Conservation (phyloP, 2,329 filamentous ascomycete genomes). For the Sphaceloma murrayae region DNA sequence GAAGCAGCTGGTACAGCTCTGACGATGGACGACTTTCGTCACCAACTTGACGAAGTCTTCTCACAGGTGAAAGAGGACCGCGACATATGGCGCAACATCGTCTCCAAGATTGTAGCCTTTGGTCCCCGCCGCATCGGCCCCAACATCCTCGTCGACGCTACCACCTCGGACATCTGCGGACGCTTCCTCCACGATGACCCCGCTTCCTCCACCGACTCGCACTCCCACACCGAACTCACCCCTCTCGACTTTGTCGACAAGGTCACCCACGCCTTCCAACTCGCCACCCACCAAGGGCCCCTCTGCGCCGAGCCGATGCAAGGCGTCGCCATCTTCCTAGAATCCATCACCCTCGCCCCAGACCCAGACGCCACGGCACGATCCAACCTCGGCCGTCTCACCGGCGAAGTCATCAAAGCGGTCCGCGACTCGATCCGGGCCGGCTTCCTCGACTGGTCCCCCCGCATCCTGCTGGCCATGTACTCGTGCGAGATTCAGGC, state of each 20-base stretch:
- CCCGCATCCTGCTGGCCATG: slow-evolving; percentile 92
- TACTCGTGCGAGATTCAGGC: slow-evolving; percentile 97
- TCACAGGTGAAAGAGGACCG: slow-evolving; percentile 61
- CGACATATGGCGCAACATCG: slow-evolving; percentile 65
- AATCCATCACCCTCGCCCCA: slow-evolving; percentile 57
- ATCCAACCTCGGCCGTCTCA: slow-evolving; percentile 68
- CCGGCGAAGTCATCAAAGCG: slow-evolving; percentile 85
- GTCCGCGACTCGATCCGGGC: slow-evolving; percentile 73
- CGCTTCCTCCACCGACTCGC: slow-evolving; percentile 35
- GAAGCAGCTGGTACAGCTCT: slow-evolving; percentile 46
- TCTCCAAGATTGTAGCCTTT: slow-evolving; percentile 81
- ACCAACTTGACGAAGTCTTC: slow-evolving; percentile 59
- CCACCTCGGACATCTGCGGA: slow-evolving; percentile 58
- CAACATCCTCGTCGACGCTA: slow-evolving; percentile 81
- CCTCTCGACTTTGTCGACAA: slow-evolving; percentile 68
- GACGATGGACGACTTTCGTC: slow-evolving; percentile 65
- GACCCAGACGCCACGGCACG: slow-evolving; percentile 42
- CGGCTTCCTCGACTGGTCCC: slow-evolving; percentile 91
- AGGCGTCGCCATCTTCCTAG: slow-evolving; percentile 82
- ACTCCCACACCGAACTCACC: slow-evolving; percentile 42
- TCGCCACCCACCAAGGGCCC: slow-evolving; percentile 78
- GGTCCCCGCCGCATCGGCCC: slow-evolving; percentile 77
- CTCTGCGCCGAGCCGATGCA: slow-evolving; percentile 89
- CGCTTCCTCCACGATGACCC: slow-evolving; percentile 44
- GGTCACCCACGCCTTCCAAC: slow-evolving; percentile 86